Conservation (phyloP, 2,329 filamentous ascomycete species). For the Sporothrix phasma region DNA sequence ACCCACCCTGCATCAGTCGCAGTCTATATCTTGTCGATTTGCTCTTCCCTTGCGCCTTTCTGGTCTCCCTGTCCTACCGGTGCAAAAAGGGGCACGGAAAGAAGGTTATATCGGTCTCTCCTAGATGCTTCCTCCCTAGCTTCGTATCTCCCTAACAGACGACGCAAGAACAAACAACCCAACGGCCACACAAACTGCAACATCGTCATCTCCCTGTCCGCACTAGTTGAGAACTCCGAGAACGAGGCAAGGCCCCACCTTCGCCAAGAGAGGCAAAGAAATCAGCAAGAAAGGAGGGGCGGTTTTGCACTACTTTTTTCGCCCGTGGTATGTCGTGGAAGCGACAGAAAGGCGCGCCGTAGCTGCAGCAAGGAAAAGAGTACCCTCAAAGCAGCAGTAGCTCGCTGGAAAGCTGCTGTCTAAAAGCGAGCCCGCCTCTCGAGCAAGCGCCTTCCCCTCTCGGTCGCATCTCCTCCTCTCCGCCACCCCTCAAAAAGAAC, state of each 20-base stretch:
- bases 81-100: neutral
- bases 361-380: neutral
- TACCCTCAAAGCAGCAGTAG: neutral
- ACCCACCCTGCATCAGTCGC: constrained; percentile 10
- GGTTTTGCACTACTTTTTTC: neutral
- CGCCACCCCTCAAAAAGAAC: neutral
- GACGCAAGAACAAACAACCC: neutral
- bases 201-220: neutral
- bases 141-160: neutral
- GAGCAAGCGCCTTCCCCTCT: neutral
- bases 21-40: neutral
- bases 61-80: neutral
- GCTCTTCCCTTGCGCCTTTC: neutral
- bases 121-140: neutral
- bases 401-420: neutral
- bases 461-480: neutral
- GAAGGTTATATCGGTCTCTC: neutral
- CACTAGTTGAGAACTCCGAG: constrained; percentile 1
- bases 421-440: neutral
- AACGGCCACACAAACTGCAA: neutral
- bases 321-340: neutral
- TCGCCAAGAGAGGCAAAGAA: constrained; percentile 9
- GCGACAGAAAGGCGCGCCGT: neutral
- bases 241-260: neutral
- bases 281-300: constrained; percentile 11